These are phyloP conservation scores for Macrocybe gigantea DNA, from an alignment of 768 basidiomycete genomes.

Conservation along the genomic window DNA sequence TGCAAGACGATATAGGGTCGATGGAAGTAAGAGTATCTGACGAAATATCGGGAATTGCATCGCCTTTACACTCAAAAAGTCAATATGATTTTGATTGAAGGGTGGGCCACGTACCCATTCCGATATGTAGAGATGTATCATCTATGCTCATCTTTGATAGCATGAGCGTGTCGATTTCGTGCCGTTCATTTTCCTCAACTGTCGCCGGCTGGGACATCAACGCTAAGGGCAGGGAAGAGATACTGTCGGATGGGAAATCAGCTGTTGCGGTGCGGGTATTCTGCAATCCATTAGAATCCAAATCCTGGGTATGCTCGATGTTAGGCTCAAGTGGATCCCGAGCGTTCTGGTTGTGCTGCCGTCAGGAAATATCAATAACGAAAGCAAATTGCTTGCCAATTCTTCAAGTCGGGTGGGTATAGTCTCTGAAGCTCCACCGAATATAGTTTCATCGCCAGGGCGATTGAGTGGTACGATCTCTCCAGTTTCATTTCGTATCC, in stretches of 20 bases:
- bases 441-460: conserved; percentile 35
- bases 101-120: conserved; percentile 43
- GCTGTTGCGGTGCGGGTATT: no score
- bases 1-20: conserved; percentile 37
- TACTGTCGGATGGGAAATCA: no score
- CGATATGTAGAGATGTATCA: conserved; percentile 24
- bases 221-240: background rate
- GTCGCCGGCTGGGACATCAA: conserved; percentile 10
- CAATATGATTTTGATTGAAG: background rate
- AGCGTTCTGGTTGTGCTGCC: conserved; percentile 7
- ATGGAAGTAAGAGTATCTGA: conserved; percentile 6
- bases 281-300: background rate
- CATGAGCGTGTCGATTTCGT: conserved; percentile 34
- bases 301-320: conserved; percentile 42
- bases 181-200: conserved; percentile 8
- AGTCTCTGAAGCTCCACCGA: conserved; percentile 42
- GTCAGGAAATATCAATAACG: background rate
- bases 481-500: conserved; percentile 53
- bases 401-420: conserved; percentile 52
- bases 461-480: conserved; percentile 36
- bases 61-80: background rate
- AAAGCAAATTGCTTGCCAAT: conserved; percentile 33
- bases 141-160: conserved; percentile 19
- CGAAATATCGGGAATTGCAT: background rate
- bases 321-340: conserved; percentile 9